Evolutionary conservation across 371 early-diverging fungal species (phyloP).

Genomic region (Sporodiniella umbellata): DNA sequence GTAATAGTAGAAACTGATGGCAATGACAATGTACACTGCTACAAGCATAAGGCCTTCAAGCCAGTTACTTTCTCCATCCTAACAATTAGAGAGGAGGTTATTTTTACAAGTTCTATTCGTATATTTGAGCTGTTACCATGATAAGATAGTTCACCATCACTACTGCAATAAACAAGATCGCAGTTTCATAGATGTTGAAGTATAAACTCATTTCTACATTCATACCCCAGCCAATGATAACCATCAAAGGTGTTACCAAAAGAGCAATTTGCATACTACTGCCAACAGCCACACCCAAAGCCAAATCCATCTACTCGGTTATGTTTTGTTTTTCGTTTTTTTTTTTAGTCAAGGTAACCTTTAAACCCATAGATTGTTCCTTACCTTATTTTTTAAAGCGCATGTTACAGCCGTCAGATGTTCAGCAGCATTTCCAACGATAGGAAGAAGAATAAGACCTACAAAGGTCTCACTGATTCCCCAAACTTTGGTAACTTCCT

Average conservation of each 20-base stretch:
- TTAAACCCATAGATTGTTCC: too few species aligned
- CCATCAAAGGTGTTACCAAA: conserved; percentile 83
- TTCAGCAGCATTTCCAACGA: conserved; percentile 83
- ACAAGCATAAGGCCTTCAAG: conserved; percentile 83
- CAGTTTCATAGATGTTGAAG: conserved; percentile 81
- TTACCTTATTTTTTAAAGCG: conserved; percentile 75
- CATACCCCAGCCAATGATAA: conserved; percentile 87
- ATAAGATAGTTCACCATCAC: conserved; percentile 82
- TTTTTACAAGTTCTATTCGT: not conserved
- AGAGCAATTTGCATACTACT: conserved; percentile 91
- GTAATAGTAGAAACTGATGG: conserved; percentile 74
- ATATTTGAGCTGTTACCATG: conserved; percentile 21
- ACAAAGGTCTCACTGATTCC: conserved; percentile 76
- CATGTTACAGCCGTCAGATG: conserved; percentile 82
- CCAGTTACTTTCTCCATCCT: conserved; percentile 78
- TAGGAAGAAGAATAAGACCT: conserved; percentile 82
- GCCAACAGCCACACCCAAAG: conserved; percentile 84
- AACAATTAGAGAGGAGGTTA: not conserved
- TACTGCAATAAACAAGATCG: conserved; percentile 78
- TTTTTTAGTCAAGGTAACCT: too few species aligned
- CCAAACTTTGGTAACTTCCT: conserved; percentile 63
- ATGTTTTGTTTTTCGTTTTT: not conserved
- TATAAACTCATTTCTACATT: conserved; percentile 69
- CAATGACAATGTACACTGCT: conserved; percentile 70
- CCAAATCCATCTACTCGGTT: conserved; percentile 68